These are phyloP conservation scores for Waitea zeae DNA, from an alignment of 1,284 basidiomycete genomes.

Conservation along the genomic window DNA sequence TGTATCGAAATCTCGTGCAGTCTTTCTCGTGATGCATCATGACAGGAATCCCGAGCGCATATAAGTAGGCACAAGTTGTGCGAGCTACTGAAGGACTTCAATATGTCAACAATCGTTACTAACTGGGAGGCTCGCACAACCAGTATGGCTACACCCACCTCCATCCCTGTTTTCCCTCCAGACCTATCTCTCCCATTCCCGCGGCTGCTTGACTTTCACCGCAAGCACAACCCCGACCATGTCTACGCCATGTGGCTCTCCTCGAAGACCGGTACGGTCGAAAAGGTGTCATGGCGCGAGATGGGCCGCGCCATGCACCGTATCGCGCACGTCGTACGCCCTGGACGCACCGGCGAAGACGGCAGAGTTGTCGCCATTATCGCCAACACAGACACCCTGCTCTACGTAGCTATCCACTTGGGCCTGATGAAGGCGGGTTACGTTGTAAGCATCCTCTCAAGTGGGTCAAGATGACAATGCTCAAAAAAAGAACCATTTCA, in stretches of 20 bases:
- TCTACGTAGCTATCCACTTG: background rate
- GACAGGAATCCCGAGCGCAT: too few species aligned
- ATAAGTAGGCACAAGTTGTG: too few species aligned
- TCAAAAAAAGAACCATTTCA: too few species aligned
- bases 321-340: conserved; percentile 9
- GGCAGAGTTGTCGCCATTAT: conserved; percentile 12
- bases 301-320: conserved; percentile 9
- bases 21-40: too few species aligned
- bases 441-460: conserved; percentile 12
- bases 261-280: conserved; percentile 4
- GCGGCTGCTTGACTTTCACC: conserved; percentile 15
- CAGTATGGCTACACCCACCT: too few species aligned
- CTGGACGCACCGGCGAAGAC: conserved; percentile 3
- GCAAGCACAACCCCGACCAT: conserved; percentile 10
- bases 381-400: conserved; percentile 11
- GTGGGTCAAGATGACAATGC: conserved; percentile 12
- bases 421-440: background rate
- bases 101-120: too few species aligned
- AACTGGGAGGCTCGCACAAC: too few species aligned
- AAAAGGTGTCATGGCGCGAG: conserved; percentile 7
- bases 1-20: too few species aligned
- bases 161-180: too few species aligned
- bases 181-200: too few species aligned
- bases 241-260: conserved; percentile 13
- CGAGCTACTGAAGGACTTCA: too few species aligned